A percentile compares a stretch with the other conserved stretches of the same genome.
Conservation (phyloP, 2,329 filamentous ascomycete genomes). For the Talaromyces amestolkiae region DNA sequence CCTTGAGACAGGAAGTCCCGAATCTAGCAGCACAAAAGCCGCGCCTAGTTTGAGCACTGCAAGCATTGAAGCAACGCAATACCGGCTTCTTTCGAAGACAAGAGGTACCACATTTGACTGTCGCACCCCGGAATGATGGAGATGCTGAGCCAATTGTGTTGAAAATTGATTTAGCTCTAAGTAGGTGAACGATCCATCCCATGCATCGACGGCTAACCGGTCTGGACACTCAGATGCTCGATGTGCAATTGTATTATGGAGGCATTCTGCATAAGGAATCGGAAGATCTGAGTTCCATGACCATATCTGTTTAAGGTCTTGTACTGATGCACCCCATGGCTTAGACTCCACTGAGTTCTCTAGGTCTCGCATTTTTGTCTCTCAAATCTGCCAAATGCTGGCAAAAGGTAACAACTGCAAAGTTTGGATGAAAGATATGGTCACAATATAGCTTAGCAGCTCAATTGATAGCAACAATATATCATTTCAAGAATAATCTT, state of each 20-base stretch:
- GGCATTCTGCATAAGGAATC: background rate
- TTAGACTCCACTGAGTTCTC: background rate
- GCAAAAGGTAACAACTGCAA: background rate
- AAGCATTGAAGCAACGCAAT: background rate
- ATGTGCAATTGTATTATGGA: background rate
- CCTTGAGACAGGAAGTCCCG: background rate
- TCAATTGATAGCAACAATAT: background rate
- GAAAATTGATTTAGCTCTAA: conserved; percentile 33
- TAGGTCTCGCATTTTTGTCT: background rate
- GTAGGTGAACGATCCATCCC: conserved; percentile 36
- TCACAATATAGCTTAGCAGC: background rate
- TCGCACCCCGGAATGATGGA: conserved; percentile 32
- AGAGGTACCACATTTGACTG: conserved; percentile 22
- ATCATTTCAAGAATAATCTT: background rate
- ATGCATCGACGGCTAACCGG: conserved; percentile 28
- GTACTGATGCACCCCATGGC: background rate
- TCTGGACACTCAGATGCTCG: conserved; percentile 21
- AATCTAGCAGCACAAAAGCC: conserved; percentile 8
- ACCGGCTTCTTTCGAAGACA: conserved; percentile 1
- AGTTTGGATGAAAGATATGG: background rate
- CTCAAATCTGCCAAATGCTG: background rate
- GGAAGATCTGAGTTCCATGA: background rate
- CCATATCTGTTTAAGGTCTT: background rate
- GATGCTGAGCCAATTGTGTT: conserved; percentile 30
- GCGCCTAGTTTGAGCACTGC: conserved; percentile 5